These are phyloP conservation scores for Annulohypoxylon bovei DNA, from an alignment of 495 filamentous ascomycete genomes.

Conservation along the genomic window DNA sequence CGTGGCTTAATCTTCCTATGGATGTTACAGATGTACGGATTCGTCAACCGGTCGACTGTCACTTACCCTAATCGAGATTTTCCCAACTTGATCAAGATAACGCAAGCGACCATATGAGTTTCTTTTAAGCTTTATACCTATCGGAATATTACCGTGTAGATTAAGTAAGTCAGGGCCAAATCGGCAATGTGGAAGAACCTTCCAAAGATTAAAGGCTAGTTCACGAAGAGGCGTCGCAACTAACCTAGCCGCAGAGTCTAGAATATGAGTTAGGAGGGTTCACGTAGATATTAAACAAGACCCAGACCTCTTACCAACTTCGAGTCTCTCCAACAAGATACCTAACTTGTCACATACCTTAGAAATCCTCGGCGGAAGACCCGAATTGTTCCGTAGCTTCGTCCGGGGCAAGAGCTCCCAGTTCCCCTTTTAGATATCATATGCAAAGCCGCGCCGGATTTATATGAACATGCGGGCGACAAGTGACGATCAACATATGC, in stretches of 20 bases:
- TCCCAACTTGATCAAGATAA: constrained; percentile 31
- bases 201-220: background rate
- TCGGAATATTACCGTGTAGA: constrained; percentile 9
- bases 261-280: background rate
- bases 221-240: background rate
- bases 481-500: constrained; percentile 13
- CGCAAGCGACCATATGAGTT: constrained; percentile 24
- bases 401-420: background rate
- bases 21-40: constrained; percentile 24
- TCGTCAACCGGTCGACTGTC: constrained; percentile 32
- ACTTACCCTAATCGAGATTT: constrained; percentile 18
- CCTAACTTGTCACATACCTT: background rate
- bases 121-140: background rate
- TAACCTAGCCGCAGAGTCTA: background rate
- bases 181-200: background rate
- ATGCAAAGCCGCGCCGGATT: background rate
- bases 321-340: background rate
- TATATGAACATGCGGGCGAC: background rate
- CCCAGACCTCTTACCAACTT: background rate
- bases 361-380: background rate
- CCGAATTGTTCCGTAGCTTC: background rate
- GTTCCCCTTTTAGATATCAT: constrained; percentile 1
- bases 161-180: background rate
- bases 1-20: background rate
- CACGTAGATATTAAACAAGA: background rate